Evolutionary conservation across 331 rosid species (phyloP).

Genomic region (Pyracantha coccinea): DNA sequence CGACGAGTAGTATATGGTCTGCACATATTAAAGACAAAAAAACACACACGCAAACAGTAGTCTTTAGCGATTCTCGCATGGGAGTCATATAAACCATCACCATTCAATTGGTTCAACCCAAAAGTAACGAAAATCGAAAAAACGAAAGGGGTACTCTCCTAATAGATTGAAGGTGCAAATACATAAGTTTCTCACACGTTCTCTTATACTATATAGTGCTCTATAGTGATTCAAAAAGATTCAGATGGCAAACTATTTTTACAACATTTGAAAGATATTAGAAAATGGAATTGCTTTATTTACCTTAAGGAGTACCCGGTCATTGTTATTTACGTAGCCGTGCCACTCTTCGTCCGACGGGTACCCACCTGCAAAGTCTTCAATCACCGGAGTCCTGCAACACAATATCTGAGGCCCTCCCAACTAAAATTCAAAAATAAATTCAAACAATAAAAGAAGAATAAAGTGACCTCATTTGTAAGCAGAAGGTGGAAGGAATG

Average conservation of each 20-base stretch:
- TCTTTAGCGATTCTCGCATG: neutral
- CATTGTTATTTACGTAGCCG: conserved; percentile 85
- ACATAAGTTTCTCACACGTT: neutral
- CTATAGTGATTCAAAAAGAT: neutral
- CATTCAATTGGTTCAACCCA: neutral
- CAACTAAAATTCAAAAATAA: neutral
- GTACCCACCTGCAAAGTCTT: conserved; percentile 53
- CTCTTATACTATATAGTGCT: neutral
- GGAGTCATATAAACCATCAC: neutral
- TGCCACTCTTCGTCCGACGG: conserved; percentile 93
- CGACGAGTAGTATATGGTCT: conserved; percentile 84
- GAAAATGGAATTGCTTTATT: no score
- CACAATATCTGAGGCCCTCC: neutral
- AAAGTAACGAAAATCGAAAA: neutral
- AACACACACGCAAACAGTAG: neutral
- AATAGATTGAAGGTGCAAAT: neutral
- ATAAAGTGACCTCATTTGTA: conserved; percentile 64
- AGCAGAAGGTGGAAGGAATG: conserved; percentile 91
- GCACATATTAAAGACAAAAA: conserved; percentile 22
- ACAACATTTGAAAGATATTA: neutral
- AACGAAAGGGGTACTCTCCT: neutral
- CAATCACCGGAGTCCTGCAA: conserved; percentile 62
- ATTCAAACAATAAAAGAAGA: neutral
- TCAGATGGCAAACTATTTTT: neutral
- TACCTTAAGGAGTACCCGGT: conserved; percentile 96